Evolutionary conservation across 1,284 basidiomycete genomes (phyloP).

Genomic region (Cerrena zonata): DNA sequence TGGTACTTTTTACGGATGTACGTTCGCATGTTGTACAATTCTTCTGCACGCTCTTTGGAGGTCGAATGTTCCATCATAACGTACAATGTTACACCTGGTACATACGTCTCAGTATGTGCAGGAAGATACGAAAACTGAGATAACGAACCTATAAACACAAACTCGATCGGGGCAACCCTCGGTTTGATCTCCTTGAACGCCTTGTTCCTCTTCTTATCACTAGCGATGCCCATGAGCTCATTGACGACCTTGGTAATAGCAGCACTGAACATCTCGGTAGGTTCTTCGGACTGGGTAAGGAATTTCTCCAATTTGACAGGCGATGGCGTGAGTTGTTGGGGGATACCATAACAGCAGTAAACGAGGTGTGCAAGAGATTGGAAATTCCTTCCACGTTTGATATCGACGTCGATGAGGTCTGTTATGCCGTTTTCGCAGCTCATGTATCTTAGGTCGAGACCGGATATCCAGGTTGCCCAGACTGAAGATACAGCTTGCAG

Average conservation of each 20-base stretch:
- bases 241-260: slow-evolving; percentile 44
- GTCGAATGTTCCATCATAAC: slow-evolving; percentile 35
- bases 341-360: slow-evolving; percentile 54
- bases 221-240: slow-evolving; percentile 52
- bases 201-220: slow-evolving; percentile 28
- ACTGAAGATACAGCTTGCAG: slow-evolving; percentile 64
- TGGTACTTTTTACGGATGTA: slow-evolving; percentile 46
- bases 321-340: slow-evolving; percentile 44
- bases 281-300: slow-evolving; percentile 43
- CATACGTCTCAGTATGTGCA: neutral
- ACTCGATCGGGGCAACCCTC: slow-evolving; percentile 68
- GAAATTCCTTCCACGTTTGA: slow-evolving; percentile 62
- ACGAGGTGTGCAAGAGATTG: slow-evolving; percentile 62
- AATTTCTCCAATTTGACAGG: slow-evolving; percentile 52
- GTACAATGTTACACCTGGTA: slow-evolving; percentile 58
- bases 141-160: slow-evolving; percentile 62
- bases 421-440: slow-evolving; percentile 47
- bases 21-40: slow-evolving; percentile 48
- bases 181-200: slow-evolving; percentile 47
- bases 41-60: slow-evolving; percentile 41
- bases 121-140: neutral
- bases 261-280: slow-evolving; percentile 40
- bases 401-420: slow-evolving; percentile 50
- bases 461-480: slow-evolving; percentile 50
- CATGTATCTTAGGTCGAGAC: slow-evolving; percentile 49